Conservation (phyloP, 495 filamentous ascomycete genomes). For the Glarea lozoyensis region DNA sequence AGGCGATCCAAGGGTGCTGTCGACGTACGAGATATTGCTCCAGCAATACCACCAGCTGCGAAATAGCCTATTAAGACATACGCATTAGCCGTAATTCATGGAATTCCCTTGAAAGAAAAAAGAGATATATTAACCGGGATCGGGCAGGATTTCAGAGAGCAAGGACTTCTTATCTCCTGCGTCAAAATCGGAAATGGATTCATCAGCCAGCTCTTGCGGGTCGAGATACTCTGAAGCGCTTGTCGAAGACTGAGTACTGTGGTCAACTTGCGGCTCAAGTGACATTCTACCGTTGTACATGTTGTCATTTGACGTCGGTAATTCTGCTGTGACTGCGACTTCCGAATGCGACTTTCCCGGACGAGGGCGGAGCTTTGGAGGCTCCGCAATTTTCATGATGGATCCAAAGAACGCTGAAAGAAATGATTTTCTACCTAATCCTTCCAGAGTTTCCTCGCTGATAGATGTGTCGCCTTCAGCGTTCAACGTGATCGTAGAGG, state of each 20-base stretch:
- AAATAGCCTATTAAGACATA: conserved; percentile 51
- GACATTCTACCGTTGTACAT: conserved; percentile 8
- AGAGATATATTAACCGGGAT: conserved; percentile 50
- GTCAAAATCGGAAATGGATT: not conserved
- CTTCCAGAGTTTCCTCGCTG: conserved; percentile 77
- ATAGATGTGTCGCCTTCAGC: conserved; percentile 91
- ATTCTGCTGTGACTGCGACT: not conserved
- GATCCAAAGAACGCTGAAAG: conserved; percentile 71
- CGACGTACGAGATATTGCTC: conserved; percentile 82
- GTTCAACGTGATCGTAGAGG: conserved; percentile 81
- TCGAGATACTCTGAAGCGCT: not conserved
- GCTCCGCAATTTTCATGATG: conserved; percentile 48
- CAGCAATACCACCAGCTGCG: conserved; percentile 85
- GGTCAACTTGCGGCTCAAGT: not conserved
- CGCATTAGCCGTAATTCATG: not conserved
- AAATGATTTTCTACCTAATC: conserved; percentile 88
- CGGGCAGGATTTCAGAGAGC: conserved; percentile 45
- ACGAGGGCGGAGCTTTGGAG: conserved; percentile 7
- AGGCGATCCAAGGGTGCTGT: conserved; percentile 94
- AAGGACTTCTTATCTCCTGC: conserved; percentile 4
- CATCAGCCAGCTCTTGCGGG: not conserved
- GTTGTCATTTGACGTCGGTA: not conserved
- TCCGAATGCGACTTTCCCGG: not conserved
- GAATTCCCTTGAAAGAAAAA: not conserved
- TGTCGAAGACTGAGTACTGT: not conserved